Base-by-base conservation (phyloP, 2,329 filamentous ascomycete genomes). In the Mycosphaerella arachidis region DNA sequence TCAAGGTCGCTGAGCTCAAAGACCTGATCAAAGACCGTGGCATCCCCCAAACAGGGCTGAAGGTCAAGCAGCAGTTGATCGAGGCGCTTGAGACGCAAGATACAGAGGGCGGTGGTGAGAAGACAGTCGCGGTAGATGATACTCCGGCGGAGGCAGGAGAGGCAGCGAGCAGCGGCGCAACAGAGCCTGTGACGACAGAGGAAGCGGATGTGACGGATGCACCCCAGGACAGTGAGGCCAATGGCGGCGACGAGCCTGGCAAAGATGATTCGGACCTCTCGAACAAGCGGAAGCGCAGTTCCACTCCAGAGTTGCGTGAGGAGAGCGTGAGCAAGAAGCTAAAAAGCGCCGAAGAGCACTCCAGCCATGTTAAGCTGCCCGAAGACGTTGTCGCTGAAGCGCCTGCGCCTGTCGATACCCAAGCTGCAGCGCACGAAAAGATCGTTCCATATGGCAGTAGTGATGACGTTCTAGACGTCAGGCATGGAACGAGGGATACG, bases 11-110 rank as follows among this genome's bases (percentile, higher is more conserved):
- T 56, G 75, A 79, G 63, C 71, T 81, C 53, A 75, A 76, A 63
- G 72, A 76, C 58, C 57, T 79, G 55, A 70, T 80, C 52, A 81
- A 80, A 59, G 76, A 80, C 40, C 75, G 78, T 53, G 72, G 73
- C 50, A 79, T 81, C 58, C 70, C 78, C 1, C 72, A 73, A 27
- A 77, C 77, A 0, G 77, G 78, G 27, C 68, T 81, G 31, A 77
- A 77, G 54, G 71, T 78, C 52, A 81, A 81, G 67, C 75, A 77
- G 59, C 76, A 80, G 60, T 78, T 78, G 52, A 71, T 81, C 35
- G 78, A 80, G 59, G 78, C 75, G 64, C 70, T 81, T 8, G 69
- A 75, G 57, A 74, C 68, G 35, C 58, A 71, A 33, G 74, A 75
- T 63, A 48, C 48, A 48, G n/a, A 29, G 59, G 57, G 24, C 10